Evolutionary conservation across 2,329 filamentous ascomycete species (phyloP).

Genomic region (Phialocephala subalpina): DNA sequence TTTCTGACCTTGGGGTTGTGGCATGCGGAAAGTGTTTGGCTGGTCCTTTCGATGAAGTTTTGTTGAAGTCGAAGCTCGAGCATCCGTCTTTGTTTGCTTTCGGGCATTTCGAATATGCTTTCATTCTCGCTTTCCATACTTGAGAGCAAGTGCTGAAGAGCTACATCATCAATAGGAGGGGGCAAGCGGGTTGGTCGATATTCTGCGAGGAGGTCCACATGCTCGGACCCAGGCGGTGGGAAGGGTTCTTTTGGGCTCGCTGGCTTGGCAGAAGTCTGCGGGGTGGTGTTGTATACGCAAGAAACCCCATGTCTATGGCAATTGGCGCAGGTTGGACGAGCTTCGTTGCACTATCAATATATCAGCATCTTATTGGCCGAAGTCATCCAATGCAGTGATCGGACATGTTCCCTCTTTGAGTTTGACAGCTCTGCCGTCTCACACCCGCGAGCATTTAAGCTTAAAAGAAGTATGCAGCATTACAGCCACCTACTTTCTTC

Average conservation of each 20-base stretch:
- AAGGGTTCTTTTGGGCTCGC: neutral
- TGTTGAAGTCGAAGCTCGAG: conserved; percentile 10
- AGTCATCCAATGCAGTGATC: neutral
- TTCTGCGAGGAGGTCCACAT: neutral
- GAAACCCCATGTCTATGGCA: conserved; percentile 30
- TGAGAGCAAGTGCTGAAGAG: neutral
- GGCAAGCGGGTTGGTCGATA: conserved; percentile 4
- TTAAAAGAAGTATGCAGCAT: neutral
- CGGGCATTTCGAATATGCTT: neutral
- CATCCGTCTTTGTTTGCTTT: neutral
- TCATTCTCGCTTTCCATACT: neutral
- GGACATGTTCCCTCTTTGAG: neutral
- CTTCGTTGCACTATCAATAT: conserved; percentile 30
- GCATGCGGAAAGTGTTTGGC: neutral
- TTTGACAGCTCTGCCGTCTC: neutral
- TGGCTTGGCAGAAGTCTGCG: conserved; percentile 12
- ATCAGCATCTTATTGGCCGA: neutral
- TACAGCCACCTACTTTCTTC: neutral
- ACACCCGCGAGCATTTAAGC: conserved; percentile 5
- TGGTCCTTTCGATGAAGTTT: conserved; percentile 12
- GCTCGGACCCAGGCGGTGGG: neutral
- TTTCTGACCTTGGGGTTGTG: neutral
- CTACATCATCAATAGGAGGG: neutral
- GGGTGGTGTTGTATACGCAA: conserved; percentile 25
- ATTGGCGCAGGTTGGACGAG: conserved; percentile 28